Percentiles rank a stretch among this genome's conserved stretches.
Conservation (phyloP, 495 filamentous ascomycete species). For the Patellaria atrata region DNA sequence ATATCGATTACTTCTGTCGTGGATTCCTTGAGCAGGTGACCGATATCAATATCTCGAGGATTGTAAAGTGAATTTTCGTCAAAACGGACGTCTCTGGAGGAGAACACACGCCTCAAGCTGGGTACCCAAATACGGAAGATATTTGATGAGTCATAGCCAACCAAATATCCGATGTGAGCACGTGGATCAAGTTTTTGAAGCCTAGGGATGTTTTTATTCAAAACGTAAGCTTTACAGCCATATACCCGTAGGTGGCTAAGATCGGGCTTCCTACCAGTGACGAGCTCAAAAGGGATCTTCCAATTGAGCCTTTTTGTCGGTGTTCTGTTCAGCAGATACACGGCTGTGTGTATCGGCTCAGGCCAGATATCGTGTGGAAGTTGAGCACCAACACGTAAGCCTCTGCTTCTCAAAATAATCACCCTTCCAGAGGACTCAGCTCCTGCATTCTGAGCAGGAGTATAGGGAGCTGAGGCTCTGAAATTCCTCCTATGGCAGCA, state of each 20-base stretch:
- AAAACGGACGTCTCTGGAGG: slow-evolving; percentile 8
- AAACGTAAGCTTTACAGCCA: slow-evolving; percentile 6
- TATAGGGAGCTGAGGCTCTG: not conserved
- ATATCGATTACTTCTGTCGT: not conserved
- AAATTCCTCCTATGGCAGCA: not conserved
- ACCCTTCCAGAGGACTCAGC: slow-evolving; percentile 1
- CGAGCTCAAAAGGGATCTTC: slow-evolving; percentile 9
- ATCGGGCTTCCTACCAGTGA: slow-evolving; percentile 1
- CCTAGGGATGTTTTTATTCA: not conserved
- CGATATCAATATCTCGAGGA: slow-evolving; percentile 1
- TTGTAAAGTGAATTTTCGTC: not conserved
- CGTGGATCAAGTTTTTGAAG: slow-evolving; percentile 7
- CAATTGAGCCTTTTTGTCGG: slow-evolving; percentile 7
- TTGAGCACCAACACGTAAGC: slow-evolving; percentile 4
- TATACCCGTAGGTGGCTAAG: slow-evolving; percentile 3
- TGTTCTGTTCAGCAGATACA: slow-evolving; percentile 15
- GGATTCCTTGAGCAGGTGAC: too few relatives aligned
- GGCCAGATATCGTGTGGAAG: slow-evolving; percentile 6
- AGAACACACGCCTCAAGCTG: slow-evolving; percentile 2
- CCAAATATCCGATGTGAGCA: slow-evolving; percentile 7
- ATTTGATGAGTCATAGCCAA: slow-evolving; percentile 13
- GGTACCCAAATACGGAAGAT: slow-evolving; percentile 12
- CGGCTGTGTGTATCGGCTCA: slow-evolving; percentile 1
- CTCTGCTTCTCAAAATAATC: slow-evolving; percentile 5
- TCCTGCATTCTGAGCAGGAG: slow-evolving; percentile 2